Evolutionary conservation across 2,329 filamentous ascomycete genomes (phyloP).

Genomic region (Hypoxylon rubiginosum): DNA sequence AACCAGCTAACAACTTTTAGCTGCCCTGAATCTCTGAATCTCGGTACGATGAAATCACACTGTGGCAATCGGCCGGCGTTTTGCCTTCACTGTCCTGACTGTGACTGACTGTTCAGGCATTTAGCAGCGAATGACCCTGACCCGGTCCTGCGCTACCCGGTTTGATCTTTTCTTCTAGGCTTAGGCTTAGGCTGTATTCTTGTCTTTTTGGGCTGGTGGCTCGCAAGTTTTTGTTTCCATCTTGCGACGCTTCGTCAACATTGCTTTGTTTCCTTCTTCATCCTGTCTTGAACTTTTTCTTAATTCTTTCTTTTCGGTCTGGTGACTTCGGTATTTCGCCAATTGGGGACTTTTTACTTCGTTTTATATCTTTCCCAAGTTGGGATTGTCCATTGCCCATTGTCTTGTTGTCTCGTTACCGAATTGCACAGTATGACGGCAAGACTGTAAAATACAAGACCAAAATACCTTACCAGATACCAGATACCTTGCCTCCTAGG

Average conservation of each 20-base stretch:
- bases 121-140: neutral
- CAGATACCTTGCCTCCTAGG: too few species aligned
- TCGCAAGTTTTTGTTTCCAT: constrained; percentile 6
- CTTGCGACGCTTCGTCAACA: constrained; percentile 25
- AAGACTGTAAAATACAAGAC: too few species aligned
- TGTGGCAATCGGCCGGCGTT: constrained; percentile 36
- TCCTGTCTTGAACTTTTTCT: neutral
- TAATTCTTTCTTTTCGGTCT: constrained; percentile 9
- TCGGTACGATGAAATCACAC: constrained; percentile 38
- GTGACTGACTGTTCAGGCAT: too few species aligned
- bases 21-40: constrained; percentile 22
- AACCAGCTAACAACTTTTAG: constrained; percentile 8
- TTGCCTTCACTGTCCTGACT: too few species aligned
- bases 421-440: constrained; percentile 19
- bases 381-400: neutral
- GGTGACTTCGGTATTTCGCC: constrained; percentile 14
- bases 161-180: constrained; percentile 15
- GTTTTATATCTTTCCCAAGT: constrained; percentile 11
- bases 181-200: constrained; percentile 20
- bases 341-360: constrained; percentile 13
- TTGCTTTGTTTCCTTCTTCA: constrained; percentile 14
- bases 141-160: constrained; percentile 26
- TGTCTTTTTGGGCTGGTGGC: constrained; percentile 14
- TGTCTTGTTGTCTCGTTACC: neutral
- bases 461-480: too few species aligned